Evolutionary conservation across 176 grass and related monocot genomes (phyloP), one percentile per base, ranked within the genome.

Genomic region (Aegilops tauschii): DNA sequence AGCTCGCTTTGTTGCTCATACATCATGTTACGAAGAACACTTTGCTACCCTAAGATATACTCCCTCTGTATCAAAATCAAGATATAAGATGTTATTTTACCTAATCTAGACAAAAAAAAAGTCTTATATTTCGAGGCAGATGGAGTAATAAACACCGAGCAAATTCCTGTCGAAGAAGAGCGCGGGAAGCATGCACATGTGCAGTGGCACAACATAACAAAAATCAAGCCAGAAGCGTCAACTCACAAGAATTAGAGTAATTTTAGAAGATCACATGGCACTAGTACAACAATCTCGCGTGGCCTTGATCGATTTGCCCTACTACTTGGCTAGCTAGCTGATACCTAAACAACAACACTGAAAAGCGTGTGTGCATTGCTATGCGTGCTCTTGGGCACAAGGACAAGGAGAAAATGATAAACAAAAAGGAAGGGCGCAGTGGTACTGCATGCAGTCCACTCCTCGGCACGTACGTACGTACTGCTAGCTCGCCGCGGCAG

Each of bases 361-460:
- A 80, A 85, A 35, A 85, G 13, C 44, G 16, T 81, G 62, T 61
- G 47, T 37, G 45, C 35, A 14, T 75, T 54, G 45, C 27, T 82
- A 56, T 76, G 6, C 39, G 81, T 49, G 67, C 81, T 84, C 27
- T 73, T 73, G 2, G 14, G 73, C 89, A 83, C 74, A 75, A 73
- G 32, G 45, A 67, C 77, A 83, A 68, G 10, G n/a, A 61, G 35
- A 10, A 72, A 68, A 29, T 4, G 6, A 28, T 63, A 69, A 18
- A 69, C 30, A 21, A 31, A 79, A 8, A 20, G 20, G 66, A 12
- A 76, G 73, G 73, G 73, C 44, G 23, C 13, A 30, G 76, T 10
- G 83, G 65, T 14, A 40, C 56, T 74, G 20, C 28, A 47, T 63
- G 21, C 80, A 80, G 61, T 34, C 32, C 84, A 75, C 36, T 59